These are phyloP conservation scores for Neurospora sp. DNA, from an alignment of 495 filamentous ascomycete genomes.

Conservation along the genomic window DNA sequence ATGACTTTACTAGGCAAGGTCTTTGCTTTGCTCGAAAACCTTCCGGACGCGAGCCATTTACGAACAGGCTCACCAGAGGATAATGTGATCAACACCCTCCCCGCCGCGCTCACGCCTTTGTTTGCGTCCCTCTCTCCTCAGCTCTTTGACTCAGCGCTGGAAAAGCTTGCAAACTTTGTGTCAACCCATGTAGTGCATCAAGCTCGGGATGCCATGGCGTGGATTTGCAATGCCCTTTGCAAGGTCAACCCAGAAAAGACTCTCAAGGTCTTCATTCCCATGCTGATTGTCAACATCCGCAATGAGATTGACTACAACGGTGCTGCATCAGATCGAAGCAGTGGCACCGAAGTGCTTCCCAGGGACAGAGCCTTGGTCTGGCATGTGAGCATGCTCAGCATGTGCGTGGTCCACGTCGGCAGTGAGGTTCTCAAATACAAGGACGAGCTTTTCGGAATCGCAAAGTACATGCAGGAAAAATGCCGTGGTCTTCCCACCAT, in stretches of 20 bases:
- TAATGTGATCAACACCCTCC: constrained; percentile 91
- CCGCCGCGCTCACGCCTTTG: constrained; percentile 82
- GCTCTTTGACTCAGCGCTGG: constrained; percentile 80
- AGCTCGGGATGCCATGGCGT: constrained; percentile 95
- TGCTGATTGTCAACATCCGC: constrained; percentile 81
- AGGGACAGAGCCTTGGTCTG: constrained; percentile 88
- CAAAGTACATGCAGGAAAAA: constrained; percentile 88
- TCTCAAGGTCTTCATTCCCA: constrained; percentile 78
- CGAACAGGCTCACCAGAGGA: constrained; percentile 90
- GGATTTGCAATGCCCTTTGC: constrained; percentile 91
- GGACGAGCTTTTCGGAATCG: constrained; percentile 81
- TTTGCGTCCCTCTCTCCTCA: constrained; percentile 88
- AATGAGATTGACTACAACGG: constrained; percentile 96
- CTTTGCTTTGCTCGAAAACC: constrained; percentile 89
- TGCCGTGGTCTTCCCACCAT: constrained; percentile 89
- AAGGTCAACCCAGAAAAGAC: constrained; percentile 91
- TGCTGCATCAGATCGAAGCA: constrained; percentile 89
- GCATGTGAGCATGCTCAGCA: constrained; percentile 95
- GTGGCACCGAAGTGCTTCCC: constrained; percentile 85
- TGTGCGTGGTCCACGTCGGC: constrained; percentile 96
- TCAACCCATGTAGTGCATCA: constrained; percentile 94
- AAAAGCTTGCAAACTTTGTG: constrained; percentile 90
- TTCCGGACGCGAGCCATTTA: constrained; percentile 79
- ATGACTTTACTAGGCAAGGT: constrained; percentile 84
- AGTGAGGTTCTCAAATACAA: constrained; percentile 79